Evolutionary conservation across 495 filamentous ascomycete species (phyloP), one percentile per base, ranked within the genome.

Genomic region (Neurospora sp.): DNA sequence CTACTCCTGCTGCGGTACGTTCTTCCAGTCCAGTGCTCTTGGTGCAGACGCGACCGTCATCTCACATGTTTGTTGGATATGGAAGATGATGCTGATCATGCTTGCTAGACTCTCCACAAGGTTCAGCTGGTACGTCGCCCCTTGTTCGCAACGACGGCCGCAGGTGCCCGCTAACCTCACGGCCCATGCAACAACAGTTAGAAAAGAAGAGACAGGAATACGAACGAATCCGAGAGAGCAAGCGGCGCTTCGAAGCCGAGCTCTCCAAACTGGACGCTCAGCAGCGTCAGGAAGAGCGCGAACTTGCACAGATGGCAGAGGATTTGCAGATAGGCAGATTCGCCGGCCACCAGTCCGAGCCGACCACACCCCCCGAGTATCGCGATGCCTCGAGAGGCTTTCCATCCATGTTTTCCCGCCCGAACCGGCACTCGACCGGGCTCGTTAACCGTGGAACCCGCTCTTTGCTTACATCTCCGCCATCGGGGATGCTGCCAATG

Each of bases 341-440:
- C 41, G 82, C 87, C 73, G 92, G 92, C 42, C 91, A 93, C 72
- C 90, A 93, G 80, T 95, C 94, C 70, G 94, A 98, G 82, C 95
- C 95, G 10, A 97, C 96, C 14, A 99, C 96, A 20, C 96, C 96
- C n/a, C 96, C 96, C 22, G 96, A 98, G 80, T 93, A 94, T 79
- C 91, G 89, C 74, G 93, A 97, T 75, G 82, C 84, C 20, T 81
- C 77, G 70, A 86, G 87, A 70, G 88, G 89, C 40, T 90, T 96
- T 76, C 88, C 93, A 69, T 87, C 89, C 75, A 86, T 90, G 61
- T 90, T 93, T 73, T 89, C 92, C 44, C 89, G 93, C 22, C 91
- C 91, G 27, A 92, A 92, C 76, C 88, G 93, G 70, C 95, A 94
- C 83, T 96, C 93, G 20, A 91, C 89, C 31, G 91, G 92, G 9